Conservation (phyloP, 768 basidiomycete genomes). For the Mycena pura region DNA sequence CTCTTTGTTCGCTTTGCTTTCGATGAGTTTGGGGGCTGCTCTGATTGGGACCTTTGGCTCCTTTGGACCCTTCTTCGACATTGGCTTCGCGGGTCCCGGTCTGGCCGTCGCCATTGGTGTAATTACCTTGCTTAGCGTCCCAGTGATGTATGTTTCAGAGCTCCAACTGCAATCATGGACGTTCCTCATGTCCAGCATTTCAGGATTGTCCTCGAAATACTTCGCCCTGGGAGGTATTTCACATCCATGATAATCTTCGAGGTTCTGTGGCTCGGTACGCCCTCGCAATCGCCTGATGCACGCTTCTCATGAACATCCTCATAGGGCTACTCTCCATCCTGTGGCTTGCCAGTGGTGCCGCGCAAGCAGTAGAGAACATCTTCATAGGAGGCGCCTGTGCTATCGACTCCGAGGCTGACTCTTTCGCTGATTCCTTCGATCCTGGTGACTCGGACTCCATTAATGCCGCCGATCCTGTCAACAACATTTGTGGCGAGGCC, state of each 20-base stretch:
- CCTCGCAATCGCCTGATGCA: background rate
- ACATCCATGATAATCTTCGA: background rate
- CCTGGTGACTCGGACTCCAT: too few relatives aligned
- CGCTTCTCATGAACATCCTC: background rate
- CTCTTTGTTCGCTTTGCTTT: background rate
- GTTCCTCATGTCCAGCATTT: background rate
- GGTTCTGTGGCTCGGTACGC: background rate
- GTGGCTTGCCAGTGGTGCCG: background rate
- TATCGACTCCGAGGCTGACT: background rate
- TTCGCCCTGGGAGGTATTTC: background rate
- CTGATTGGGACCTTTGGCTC: background rate
- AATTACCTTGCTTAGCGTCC: background rate
- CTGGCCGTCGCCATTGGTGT: background rate
- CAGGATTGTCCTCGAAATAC: background rate
- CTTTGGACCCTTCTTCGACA: background rate
- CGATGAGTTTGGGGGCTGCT: background rate
- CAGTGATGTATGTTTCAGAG: background rate
- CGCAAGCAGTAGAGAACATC: background rate
- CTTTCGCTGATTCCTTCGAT: background rate
- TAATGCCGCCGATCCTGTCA: background rate
- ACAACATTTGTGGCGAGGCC: background rate
- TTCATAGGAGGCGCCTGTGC: background rate
- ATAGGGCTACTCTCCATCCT: background rate
- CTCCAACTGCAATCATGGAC: background rate
- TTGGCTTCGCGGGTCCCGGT: background rate